A percentile compares a stretch with the other conserved stretches of the same genome.
These are phyloP conservation scores for Pneumocystis canis DNA, from an alignment of 1,139 yeast genomes.

Conservation along the genomic window DNA sequence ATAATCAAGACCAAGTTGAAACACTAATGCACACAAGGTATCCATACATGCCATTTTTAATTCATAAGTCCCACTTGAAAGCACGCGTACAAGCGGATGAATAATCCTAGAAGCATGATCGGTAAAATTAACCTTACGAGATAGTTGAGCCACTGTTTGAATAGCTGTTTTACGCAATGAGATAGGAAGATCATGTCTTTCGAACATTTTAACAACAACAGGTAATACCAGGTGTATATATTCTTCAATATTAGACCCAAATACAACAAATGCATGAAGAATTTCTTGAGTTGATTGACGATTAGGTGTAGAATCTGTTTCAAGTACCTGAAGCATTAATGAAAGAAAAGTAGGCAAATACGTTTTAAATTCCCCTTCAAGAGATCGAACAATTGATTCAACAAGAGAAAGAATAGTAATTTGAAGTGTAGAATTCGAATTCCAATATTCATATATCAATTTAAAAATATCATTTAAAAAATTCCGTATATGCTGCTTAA, in stretches of 20 bases:
- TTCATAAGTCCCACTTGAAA: constrained; percentile 43
- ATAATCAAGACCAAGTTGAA: constrained; percentile 74
- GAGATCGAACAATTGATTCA: constrained; percentile 70
- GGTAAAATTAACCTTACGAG: constrained; percentile 55
- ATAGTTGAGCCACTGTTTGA: constrained; percentile 68
- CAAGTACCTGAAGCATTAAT: constrained; percentile 59
- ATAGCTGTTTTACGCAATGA: constrained; percentile 57
- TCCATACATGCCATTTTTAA: constrained; percentile 53
- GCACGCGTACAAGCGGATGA: constrained; percentile 67
- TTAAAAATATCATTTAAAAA: constrained; percentile 64
- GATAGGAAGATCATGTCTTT: constrained; percentile 39
- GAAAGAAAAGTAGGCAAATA: constrained; percentile 69
- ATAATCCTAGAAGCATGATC: constrained; percentile 87
- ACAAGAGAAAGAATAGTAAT: constrained; percentile 65
- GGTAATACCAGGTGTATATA: constrained; percentile 77
- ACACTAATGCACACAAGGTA: constrained; percentile 60
- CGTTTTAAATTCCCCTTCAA: constrained; percentile 83
- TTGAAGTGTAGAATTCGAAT: constrained; percentile 42
- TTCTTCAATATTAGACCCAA: constrained; percentile 80
- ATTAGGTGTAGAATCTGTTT: constrained; percentile 54
- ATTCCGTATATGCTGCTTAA: constrained; percentile 79
- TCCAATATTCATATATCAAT: constrained; percentile 60
- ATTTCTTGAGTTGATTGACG: constrained; percentile 56
- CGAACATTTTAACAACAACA: constrained; percentile 66
- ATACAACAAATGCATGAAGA: constrained; percentile 70